Conservation (phyloP, 805 yeast species). For the Yarrowia deformans region DNA sequence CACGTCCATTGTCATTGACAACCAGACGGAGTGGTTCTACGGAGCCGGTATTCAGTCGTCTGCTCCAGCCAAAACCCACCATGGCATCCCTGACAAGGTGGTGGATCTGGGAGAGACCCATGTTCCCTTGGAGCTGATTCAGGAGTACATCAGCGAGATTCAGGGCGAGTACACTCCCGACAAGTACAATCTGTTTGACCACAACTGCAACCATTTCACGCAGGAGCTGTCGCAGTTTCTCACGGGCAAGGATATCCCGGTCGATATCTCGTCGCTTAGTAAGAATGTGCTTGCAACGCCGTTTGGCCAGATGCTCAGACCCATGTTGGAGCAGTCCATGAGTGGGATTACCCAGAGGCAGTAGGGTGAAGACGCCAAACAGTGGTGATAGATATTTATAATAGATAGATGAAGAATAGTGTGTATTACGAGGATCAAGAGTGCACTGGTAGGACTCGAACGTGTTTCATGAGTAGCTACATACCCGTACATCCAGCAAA, state of each 20-base stretch:
- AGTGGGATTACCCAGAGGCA: slow-evolving; percentile 41
- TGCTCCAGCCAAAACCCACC: slow-evolving; percentile 63
- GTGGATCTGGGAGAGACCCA: slow-evolving; percentile 62
- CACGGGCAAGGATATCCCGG: slow-evolving; percentile 63
- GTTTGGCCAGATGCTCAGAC: slow-evolving; percentile 58
- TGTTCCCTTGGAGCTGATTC: slow-evolving; percentile 59
- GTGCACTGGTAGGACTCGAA: no score
- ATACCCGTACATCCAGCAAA: no score
- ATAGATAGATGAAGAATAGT: no score
- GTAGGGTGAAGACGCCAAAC: no score
- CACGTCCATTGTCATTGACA: slow-evolving; percentile 62
- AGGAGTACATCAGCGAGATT: slow-evolving; percentile 62
- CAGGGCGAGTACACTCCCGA: slow-evolving; percentile 56
- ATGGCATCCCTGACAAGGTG: slow-evolving; percentile 64
- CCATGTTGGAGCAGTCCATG: slow-evolving; percentile 49
- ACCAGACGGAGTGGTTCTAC: slow-evolving; percentile 63
- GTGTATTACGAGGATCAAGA: no score
- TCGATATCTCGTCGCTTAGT: slow-evolving; percentile 61
- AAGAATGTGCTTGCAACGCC: slow-evolving; percentile 59
- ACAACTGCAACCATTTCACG: slow-evolving; percentile 74
- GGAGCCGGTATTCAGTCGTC: slow-evolving; percentile 63
- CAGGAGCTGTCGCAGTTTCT: slow-evolving; percentile 64
- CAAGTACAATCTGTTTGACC: slow-evolving; percentile 63
- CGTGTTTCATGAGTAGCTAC: no score
- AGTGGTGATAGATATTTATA: no score